Base-by-base conservation (phyloP, 441 rosid species). In the Jatropha multifida region DNA sequence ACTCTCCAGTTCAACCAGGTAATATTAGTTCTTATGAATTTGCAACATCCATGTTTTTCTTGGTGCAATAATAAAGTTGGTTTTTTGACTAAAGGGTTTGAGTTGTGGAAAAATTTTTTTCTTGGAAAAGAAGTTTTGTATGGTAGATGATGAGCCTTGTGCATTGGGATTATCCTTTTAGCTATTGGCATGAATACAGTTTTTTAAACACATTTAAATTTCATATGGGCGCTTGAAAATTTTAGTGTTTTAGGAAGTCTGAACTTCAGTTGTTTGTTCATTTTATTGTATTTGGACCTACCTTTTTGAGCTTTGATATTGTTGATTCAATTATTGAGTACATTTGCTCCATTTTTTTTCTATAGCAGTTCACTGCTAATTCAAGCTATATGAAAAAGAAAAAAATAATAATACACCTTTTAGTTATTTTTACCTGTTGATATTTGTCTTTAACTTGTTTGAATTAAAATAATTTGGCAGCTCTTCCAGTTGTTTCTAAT, bases 1-100 rank as follows among this genome's bases (percentile, higher is more conserved):
- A 79, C 80, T 90, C 89, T 82, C 90, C 92, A 56, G 98, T 96
- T 77, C 65, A 77, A 80, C 97, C 99, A 79, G 98, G 99, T 96
- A 2, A 81, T 59, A 46, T 20, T 70, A 41, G 68, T 79, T 20
- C 18, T 37, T 74, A 68, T 64, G 56, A 18, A n/a, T 56, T 61
- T 72, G 52, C 32, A 9, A 52, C 52, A 38, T 48, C 3, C 38
- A 23, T 73, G 8, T 52, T 13, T 60, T 26, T 61, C 17, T 52
- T 66, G 51, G 58, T 46, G 17, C 6, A 20, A 40, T 27, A 5
- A 6, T 64, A 40, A 54, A 11, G 13, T 32, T 63, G 63, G 23
- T 69, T 40, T 2, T 12, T 51, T 51, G 14, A 58, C 3, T 37
- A 3, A 40, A 41, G 65, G 27, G 41, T 15, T 26, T 15, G 17